Conservation (phyloP, 169 alveolate species). For the Cyclospora cayetanensis region DNA sequence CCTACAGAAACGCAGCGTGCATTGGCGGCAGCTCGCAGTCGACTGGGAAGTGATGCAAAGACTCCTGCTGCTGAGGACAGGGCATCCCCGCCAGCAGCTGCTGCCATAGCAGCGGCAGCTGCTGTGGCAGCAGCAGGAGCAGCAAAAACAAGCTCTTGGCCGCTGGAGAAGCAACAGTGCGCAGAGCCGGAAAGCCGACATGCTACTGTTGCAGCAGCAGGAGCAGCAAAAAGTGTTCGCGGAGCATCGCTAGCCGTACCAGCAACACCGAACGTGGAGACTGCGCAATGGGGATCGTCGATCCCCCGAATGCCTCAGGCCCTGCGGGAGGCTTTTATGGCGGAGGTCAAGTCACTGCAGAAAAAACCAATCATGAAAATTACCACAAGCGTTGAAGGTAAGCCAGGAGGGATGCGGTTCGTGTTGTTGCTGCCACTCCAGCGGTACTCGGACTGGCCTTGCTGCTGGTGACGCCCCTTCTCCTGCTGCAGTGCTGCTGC, state of each 20-base stretch:
- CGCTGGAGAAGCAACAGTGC: too few relatives aligned
- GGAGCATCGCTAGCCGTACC: background rate
- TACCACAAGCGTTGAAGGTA: constrained; percentile 53
- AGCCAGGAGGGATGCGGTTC: background rate
- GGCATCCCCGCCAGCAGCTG: background rate
- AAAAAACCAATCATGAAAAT: constrained; percentile 43
- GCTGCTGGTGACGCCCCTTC: background rate
- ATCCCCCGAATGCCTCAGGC: constrained; percentile 43
- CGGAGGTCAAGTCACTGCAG: constrained; percentile 34
- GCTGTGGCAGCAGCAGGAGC: background rate
- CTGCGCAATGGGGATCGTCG: constrained; percentile 38
- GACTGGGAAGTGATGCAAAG: background rate
- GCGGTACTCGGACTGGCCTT: background rate
- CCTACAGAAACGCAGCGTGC: background rate
- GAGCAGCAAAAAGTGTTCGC: background rate
- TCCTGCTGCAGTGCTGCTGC: background rate
- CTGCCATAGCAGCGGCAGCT: too few relatives aligned
- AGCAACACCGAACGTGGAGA: background rate
- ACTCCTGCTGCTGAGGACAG: background rate
- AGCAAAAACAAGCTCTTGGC: background rate
- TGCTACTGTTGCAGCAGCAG: background rate
- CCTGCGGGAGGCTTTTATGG: constrained; percentile 35
- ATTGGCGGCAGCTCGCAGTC: background rate
- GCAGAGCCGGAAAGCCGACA: background rate
- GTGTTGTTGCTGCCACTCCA: background rate